phyloP scores from a whole-genome alignment of 2,329 filamentous ascomycete species.

The Aphanocladium album region DNA sequence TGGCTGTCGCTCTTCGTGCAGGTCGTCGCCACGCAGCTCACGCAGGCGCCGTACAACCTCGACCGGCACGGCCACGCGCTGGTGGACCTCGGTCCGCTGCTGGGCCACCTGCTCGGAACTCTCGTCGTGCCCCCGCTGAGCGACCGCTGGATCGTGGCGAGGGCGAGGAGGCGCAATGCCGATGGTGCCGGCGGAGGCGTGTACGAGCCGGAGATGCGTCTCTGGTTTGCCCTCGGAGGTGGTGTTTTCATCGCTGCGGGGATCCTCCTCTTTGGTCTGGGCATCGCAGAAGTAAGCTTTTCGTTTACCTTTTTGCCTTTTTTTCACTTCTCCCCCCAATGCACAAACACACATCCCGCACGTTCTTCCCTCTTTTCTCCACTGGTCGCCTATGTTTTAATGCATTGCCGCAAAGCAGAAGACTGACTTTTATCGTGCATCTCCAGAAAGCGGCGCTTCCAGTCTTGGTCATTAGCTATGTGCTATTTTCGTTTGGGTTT shows the following conservation, averaged over 20 bases:
- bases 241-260: neutral
- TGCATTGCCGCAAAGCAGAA: no score
- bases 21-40: neutral
- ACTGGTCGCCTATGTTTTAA: no score
- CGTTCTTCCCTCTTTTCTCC: no score
- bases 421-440: neutral
- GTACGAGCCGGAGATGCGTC: constrained; percentile 9
- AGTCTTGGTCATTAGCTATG: neutral
- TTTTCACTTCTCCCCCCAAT: neutral
- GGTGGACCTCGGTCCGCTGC: neutral
- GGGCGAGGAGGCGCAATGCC: neutral
- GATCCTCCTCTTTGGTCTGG: neutral
- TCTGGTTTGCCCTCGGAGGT: neutral
- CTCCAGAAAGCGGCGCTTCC: neutral
- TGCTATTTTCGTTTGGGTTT: neutral
- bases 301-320: no score
- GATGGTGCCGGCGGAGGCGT: neutral
- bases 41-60: neutral
- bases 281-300: neutral
- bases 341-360: neutral
- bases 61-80: neutral
- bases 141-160: constrained; percentile 1
- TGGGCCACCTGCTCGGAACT: neutral
- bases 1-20: neutral
- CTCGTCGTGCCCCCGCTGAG: neutral